Conservation (phyloP, 441 rosid species). For the Populus tomentosa region DNA sequence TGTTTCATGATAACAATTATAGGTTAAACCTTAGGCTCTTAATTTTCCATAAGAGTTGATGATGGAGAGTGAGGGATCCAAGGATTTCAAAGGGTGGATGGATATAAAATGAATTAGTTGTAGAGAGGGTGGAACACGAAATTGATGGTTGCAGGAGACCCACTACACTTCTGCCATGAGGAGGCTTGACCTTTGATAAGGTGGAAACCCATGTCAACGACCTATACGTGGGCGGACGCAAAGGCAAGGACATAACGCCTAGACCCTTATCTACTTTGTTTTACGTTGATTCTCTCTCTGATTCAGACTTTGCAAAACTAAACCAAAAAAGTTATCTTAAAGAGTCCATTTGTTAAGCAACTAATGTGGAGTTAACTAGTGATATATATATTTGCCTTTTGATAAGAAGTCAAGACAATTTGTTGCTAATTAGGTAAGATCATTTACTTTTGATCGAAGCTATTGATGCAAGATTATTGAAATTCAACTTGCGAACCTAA, state of each 20-base stretch:
- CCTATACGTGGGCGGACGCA: slow-evolving; percentile 13
- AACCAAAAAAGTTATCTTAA: neutral
- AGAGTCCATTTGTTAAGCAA: slow-evolving; percentile 14
- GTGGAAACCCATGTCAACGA: slow-evolving; percentile 21
- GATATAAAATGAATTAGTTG: slow-evolving; percentile 30
- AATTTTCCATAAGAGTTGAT: neutral
- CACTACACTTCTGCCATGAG: slow-evolving; percentile 5
- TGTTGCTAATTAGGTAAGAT: slow-evolving; percentile 36
- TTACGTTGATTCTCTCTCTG: slow-evolving; percentile 7
- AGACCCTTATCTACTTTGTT: neutral
- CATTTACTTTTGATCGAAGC: slow-evolving; percentile 18
- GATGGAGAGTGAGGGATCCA: neutral
- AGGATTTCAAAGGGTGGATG: neutral
- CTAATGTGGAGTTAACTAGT: slow-evolving; percentile 11
- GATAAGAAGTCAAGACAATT: slow-evolving; percentile 29
- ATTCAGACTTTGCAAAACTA: slow-evolving; percentile 3
- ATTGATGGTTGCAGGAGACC: slow-evolving; percentile 15
- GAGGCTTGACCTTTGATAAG: slow-evolving; percentile 26
- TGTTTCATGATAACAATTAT: too few relatives aligned
- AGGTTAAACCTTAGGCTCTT: neutral
- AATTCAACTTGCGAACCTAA: neutral
- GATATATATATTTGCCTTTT: slow-evolving; percentile 2
- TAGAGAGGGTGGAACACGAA: slow-evolving; percentile 25
- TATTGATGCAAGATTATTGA: slow-evolving; percentile 9
- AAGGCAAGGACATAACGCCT: slow-evolving; percentile 2